Evolutionary conservation across 306 rosid genomes (phyloP), one percentile per base, ranked within the genome.

Genomic region (Rosa chinensis): DNA sequence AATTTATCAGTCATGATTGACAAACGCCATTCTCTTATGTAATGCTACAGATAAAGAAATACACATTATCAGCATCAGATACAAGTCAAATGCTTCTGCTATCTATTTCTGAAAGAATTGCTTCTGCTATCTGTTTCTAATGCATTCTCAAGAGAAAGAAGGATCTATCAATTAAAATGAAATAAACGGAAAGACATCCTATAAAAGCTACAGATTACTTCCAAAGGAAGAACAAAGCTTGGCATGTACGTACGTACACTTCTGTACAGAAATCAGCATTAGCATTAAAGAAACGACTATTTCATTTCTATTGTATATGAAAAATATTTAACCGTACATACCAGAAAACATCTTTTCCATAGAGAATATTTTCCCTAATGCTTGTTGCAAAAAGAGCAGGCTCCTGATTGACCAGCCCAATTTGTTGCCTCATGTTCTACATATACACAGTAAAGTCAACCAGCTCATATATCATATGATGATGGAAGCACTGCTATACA

Each of bases 361-460:
- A 95, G 7, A 92, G 87, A 58, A 95, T 95, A 82, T 95, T 95
- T 82, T 93, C 98, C 82, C 82, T 91, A 61, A 95, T 91, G 85
- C 90, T 91, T 32, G 99, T 89, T 59, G 98, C 95, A 69, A 95
- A 95, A 76, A 95, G 97, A 6, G 98, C 99, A 77, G 99, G 97
- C 85, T 95, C 99, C 82, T 95, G 99, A 74, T 90, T 95, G 49
- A 95, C 99, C 18, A 95, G 72, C 8, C 98, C 99, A 84, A 93
- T 92, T 86, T 90, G 97, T 69, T 84, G 85, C 84, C 98, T 92
- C 75, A 48, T 25, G 72, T 68, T 42, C 28, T 67, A 17, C 8
- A 3, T 64, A 25, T 5, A 28, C 17, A 16, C 18, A 11, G 12
- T 62, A 32, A 62, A 62, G 1, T 53, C 67, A 23, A 61, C 23